Evolutionary conservation across 140 eudicot genomes (phyloP).

Genomic region (Ambrosia hybrid): DNA sequence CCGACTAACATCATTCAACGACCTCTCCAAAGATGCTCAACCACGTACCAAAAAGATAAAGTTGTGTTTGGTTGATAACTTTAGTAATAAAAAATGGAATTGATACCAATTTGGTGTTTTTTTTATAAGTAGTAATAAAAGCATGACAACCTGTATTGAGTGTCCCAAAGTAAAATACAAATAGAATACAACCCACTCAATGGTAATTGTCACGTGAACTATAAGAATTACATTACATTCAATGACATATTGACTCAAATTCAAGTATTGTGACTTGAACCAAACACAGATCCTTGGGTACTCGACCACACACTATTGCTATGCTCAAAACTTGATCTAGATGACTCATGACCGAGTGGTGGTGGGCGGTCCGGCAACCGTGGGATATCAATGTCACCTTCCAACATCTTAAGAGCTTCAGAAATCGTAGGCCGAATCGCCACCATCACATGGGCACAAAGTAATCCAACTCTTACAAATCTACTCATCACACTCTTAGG

Average conservation of each 20-base stretch:
- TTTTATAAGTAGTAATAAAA: too few species aligned
- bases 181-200: too few species aligned
- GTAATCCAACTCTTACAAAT: constrained; percentile 58
- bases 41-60: background rate
- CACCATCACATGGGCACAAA: constrained; percentile 26
- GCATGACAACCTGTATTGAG: too few species aligned
- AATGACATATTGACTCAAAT: background rate
- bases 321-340: constrained; percentile 23
- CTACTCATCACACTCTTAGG: constrained; percentile 63
- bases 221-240: background rate
- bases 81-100: background rate
- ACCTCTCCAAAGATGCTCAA: background rate
- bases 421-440: constrained; percentile 70
- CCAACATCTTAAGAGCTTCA: constrained; percentile 70
- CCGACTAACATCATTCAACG: background rate
- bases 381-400: constrained; percentile 72
- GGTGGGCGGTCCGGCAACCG: background rate
- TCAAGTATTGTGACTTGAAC: constrained; percentile 21
- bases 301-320: constrained; percentile 26
- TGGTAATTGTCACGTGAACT: background rate
- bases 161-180: too few species aligned
- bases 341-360: constrained; percentile 53
- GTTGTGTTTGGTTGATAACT: background rate
- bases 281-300: constrained; percentile 20
- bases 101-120: background rate